Evolutionary conservation across 2,329 filamentous ascomycete genomes (phyloP).

Genomic region (Pseudogymnoascus sp.): DNA sequence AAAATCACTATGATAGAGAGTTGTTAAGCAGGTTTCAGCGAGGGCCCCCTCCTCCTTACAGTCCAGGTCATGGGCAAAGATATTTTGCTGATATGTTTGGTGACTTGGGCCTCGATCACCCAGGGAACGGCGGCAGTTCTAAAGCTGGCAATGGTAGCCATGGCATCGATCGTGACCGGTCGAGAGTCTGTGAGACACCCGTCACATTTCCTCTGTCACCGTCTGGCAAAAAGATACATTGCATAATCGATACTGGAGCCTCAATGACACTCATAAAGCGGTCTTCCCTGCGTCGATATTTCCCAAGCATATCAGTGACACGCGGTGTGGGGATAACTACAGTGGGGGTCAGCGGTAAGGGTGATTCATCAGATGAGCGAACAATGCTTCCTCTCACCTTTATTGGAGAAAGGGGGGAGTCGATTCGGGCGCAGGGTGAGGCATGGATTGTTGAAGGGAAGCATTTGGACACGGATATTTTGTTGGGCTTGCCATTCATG

Average conservation of each 20-base stretch:
- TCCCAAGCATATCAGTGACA: background rate
- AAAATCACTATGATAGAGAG: background rate
- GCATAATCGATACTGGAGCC: conserved; percentile 7
- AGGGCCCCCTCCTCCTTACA: background rate
- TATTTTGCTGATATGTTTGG: background rate
- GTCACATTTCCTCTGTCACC: background rate
- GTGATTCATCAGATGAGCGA: background rate
- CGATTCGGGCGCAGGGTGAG: background rate
- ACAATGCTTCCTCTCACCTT: background rate
- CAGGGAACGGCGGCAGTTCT: background rate
- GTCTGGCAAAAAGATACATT: background rate
- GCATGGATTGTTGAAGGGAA: conserved; percentile 1
- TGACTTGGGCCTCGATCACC: background rate
- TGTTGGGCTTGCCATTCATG: conserved; percentile 7
- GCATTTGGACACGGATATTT: conserved; percentile 4
- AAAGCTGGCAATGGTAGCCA: background rate
- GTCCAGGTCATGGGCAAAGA: background rate
- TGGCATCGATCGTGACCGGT: background rate
- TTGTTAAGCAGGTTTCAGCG: background rate
- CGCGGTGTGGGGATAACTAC: background rate
- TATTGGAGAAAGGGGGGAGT: background rate
- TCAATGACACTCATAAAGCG: conserved; percentile 11
- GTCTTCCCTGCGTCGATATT: background rate
- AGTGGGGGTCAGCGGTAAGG: background rate
- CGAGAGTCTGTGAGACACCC: background rate